These are phyloP conservation scores for Durio zibethinus DNA, from an alignment of 345 rosid species.

Conservation along the genomic window DNA sequence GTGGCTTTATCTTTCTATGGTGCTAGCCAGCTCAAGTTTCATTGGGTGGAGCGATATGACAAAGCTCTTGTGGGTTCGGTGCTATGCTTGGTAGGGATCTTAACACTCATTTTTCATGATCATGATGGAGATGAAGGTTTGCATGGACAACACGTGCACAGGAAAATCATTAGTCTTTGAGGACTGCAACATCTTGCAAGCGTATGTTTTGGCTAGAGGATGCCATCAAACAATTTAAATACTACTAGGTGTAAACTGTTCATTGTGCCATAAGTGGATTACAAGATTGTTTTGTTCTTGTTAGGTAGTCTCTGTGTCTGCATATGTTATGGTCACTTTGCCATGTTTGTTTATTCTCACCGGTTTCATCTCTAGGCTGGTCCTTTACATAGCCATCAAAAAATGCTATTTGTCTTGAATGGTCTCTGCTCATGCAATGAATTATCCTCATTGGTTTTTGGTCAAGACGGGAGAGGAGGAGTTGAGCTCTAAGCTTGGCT, in stretches of 20 bases:
- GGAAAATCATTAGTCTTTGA: slow-evolving; percentile 64
- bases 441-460: background rate
- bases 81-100: slow-evolving; percentile 83
- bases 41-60: slow-evolving; percentile 96
- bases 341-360: background rate
- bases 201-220: background rate
- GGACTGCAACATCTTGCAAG: background rate
- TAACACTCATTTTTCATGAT: slow-evolving; percentile 85
- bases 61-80: slow-evolving; percentile 93
- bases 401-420: background rate
- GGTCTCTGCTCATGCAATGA: background rate
- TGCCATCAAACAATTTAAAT: background rate
- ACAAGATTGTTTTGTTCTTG: background rate
- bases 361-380: background rate
- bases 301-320: background rate
- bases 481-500: background rate
- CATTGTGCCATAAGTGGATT: background rate
- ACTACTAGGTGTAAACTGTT: background rate
- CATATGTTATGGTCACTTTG: background rate
- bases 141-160: slow-evolving; percentile 42
- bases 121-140: slow-evolving; percentile 43
- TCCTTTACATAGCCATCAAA: background rate
- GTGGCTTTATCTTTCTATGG: slow-evolving; percentile 98
- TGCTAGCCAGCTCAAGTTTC: slow-evolving; percentile 95
- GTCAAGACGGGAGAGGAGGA: background rate